Evolutionary conservation across 1,139 yeast species (phyloP).

Genomic region (Nadsonia commutata): DNA sequence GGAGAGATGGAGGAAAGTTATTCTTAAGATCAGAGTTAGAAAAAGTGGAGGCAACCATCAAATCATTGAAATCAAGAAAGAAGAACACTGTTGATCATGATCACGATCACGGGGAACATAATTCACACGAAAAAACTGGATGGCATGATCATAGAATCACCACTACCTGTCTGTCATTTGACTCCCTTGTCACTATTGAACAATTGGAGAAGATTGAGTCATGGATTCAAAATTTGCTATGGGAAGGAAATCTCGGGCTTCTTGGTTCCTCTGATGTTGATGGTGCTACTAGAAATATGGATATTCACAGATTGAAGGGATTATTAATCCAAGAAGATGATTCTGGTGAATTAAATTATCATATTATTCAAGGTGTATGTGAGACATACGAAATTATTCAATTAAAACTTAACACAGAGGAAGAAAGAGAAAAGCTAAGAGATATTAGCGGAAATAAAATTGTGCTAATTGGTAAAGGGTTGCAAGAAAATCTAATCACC

Average conservation of each 20-base stretch:
- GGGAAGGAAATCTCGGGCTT: constrained; percentile 32
- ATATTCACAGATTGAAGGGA: constrained; percentile 77
- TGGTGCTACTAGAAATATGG: constrained; percentile 27
- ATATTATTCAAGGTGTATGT: constrained; percentile 82
- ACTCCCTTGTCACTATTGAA: constrained; percentile 23
- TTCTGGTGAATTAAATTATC: constrained; percentile 24
- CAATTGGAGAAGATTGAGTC: constrained; percentile 34
- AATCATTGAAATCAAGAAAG: not conserved
- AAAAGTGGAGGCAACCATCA: not conserved
- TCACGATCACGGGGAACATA: constrained; percentile 6
- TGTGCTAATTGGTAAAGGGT: not conserved
- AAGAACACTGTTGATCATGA: constrained; percentile 22
- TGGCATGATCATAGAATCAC: constrained; percentile 34
- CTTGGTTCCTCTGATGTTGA: constrained; percentile 20
- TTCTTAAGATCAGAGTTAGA: not conserved
- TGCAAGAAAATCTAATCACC: not conserved
- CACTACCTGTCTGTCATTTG: constrained; percentile 45
- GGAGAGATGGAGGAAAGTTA: not conserved
- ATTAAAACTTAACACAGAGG: not conserved
- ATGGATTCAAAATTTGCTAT: constrained; percentile 49
- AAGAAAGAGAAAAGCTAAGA: not conserved
- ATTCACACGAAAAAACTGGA: constrained; percentile 6
- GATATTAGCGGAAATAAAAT: not conserved
- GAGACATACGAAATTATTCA: constrained; percentile 69
- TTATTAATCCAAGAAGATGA: constrained; percentile 29